Evolutionary conservation across 768 basidiomycete genomes (phyloP), one percentile per base, ranked within the genome.

Genomic region (Hebeloma cylindrosporum): DNA sequence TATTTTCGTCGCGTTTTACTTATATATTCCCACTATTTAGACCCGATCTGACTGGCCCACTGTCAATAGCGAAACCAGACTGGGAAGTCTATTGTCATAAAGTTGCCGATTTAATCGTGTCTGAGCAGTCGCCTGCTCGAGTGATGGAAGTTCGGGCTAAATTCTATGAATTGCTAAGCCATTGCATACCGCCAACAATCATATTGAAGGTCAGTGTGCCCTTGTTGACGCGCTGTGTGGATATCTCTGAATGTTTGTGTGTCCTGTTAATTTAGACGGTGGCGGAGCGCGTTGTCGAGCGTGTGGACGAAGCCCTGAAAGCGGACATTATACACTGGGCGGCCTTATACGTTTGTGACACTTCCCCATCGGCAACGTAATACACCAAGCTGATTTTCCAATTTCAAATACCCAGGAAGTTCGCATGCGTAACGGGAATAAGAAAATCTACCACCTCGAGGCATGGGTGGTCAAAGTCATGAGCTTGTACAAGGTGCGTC

Each of bases 1-100:
- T 20, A 29, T 18, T 43, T 25, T 41, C 41, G 11, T 20, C 20
- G 16, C 21, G 28, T 7, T 17, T 7, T 21, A 17, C 16, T 44
- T 20, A 40, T 20, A n/a, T 16, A 17, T 31, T 14, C 28, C n/a
- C 10, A 22, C 41, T 50, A 38, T n/a, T 25, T 32, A 92, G 89
- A 43, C 87, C 89, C n/a, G 88, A 93, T 62, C 74, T 95, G 28
- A 78, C 82, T 4, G 88, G 88, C 23, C 69, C 86, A 28, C 67
- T 93, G 45, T 75, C 78, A 25, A 92, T 95, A 45, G 92, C 93
- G 10, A 93, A 97, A 66, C 93, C 96, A n/a, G 96, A 99, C 60
- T 99, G 96, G 96, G 96, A 99, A 65, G 89, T 88, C 8, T 99
- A 96, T 61, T 96, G 94, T 54, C 75, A 84, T 54, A 92, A 93